Percentiles rank a stretch among this genome's conserved stretches.
Conservation (phyloP, 2,329 filamentous ascomycete species). For the Cercospora sp. region DNA sequence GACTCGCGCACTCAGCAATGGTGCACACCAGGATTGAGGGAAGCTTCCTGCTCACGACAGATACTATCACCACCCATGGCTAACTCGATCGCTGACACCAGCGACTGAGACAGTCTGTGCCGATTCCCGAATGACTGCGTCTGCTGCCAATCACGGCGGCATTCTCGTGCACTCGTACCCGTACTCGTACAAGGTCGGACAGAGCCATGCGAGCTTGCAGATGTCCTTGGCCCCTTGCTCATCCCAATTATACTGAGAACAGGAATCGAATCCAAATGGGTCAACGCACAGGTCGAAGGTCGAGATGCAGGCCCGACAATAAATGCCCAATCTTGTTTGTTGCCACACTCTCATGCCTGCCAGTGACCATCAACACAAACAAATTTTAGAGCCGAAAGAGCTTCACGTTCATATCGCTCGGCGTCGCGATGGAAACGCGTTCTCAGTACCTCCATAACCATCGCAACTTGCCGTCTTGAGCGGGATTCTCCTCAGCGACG, state of each 20-base stretch:
- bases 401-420: slow-evolving; percentile 27
- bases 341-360: slow-evolving; percentile 26
- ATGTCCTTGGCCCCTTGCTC: slow-evolving; percentile 6
- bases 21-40: background rate
- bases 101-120: background rate
- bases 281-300: background rate
- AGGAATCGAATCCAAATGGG: background rate
- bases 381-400: slow-evolving; percentile 21
- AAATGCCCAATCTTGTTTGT: slow-evolving; percentile 23
- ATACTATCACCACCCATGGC: background rate
- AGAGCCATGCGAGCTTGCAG: background rate
- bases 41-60: background rate
- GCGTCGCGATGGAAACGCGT: slow-evolving; percentile 33
- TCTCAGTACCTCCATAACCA: slow-evolving; percentile 23
- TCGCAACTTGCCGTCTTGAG: slow-evolving; percentile 23
- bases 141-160: background rate
- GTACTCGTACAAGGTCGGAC: background rate
- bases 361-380: slow-evolving; percentile 23
- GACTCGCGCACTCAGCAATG: background rate
- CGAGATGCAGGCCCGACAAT: background rate
- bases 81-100: background rate
- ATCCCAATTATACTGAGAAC: background rate
- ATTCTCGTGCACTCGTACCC: background rate
- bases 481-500: background rate
- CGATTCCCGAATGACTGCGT: background rate